Base-by-base conservation (phyloP, 805 yeast species). In the Candida pseudofarinosa region DNA sequence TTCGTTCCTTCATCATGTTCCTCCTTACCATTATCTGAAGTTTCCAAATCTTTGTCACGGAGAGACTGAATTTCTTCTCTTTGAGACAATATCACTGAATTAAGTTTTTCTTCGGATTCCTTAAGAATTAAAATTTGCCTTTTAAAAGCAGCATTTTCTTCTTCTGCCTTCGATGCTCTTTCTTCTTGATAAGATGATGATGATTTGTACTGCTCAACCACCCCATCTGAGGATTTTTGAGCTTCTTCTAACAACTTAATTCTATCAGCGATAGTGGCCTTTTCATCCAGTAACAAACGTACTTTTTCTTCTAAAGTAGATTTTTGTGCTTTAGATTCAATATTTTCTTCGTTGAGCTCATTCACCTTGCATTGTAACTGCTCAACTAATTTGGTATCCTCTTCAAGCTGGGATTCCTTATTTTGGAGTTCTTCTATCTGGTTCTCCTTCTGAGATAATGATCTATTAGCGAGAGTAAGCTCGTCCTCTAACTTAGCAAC, bases 1-100 rank as follows among this genome's bases (percentile, higher is more conserved):
- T 6, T 10, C 10, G 47, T 42, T 42, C 43, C 39, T 46, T 50
- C 54, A 38, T 59, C 61, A 3, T 58, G 57, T 26, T 58, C 53
- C 38, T 55, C 59, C 31, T 54, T 38, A 26, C 50, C 52, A 19
- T 47, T 45, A 30, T 58, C 35, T 19, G 38, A 17, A 12, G 28
- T 10, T 35, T 35, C 15, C 16, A 19, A 10, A 2, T 35, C 28
- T 2, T 3, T 15, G 19, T 19, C 28, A 19, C 8, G 12, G 4
- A 3, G n/a, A 18, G 8, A 13, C 14, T 35, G 14, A 14, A 18
- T 14, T 20, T 35, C 14, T 35, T 35, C 4, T 8, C 10, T n/a
- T 18, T 35, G 28, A 12, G n/a, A 16, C 20, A 19, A 35, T 16
- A 8, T 20, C 16, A 16, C 12, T 33, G 16, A 14, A 14, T n/a